phyloP scores from a whole-genome alignment of 495 filamentous ascomycete genomes.

The Lasiosphaeria miniovina region DNA sequence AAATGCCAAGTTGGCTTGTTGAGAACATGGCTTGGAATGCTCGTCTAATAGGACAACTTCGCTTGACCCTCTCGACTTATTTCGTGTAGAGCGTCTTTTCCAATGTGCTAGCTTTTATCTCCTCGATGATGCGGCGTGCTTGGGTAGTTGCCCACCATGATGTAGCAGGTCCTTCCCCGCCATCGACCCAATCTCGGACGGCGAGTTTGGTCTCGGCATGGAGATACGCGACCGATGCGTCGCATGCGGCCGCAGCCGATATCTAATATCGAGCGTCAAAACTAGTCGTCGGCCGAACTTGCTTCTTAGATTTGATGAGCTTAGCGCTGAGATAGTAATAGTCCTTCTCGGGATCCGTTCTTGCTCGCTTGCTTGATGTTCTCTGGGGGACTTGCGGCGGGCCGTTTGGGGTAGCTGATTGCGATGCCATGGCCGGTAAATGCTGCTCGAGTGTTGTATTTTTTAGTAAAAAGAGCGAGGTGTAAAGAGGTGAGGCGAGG shows the following conservation, averaged over 20 bases:
- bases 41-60: conserved; percentile 12
- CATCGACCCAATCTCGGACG: conserved; percentile 10
- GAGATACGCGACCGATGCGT: conserved; percentile 4
- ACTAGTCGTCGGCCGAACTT: conserved; percentile 13
- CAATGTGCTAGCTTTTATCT: too few relatives aligned
- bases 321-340: too few relatives aligned
- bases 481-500: too few relatives aligned
- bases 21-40: conserved; percentile 22
- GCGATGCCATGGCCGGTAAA: too few relatives aligned
- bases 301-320: too few relatives aligned
- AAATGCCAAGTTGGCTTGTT: conserved; percentile 19
- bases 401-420: too few relatives aligned
- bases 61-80: conserved; percentile 11
- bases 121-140: conserved; percentile 13
- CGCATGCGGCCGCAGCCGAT: conserved; percentile 11
- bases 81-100: conserved; percentile 13
- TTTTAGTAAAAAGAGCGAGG: too few relatives aligned
- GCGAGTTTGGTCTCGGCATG: conserved; percentile 11
- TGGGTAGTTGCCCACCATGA: conserved; percentile 15
- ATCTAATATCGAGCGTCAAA: too few relatives aligned
- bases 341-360: too few relatives aligned
- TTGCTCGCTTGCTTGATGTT: too few relatives aligned
- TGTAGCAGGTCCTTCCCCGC: not conserved
- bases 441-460: too few relatives aligned
- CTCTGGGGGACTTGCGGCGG: too few relatives aligned